Base-by-base conservation (phyloP, 1,284 basidiomycete species). In the Quambalaria eucalypti region DNA sequence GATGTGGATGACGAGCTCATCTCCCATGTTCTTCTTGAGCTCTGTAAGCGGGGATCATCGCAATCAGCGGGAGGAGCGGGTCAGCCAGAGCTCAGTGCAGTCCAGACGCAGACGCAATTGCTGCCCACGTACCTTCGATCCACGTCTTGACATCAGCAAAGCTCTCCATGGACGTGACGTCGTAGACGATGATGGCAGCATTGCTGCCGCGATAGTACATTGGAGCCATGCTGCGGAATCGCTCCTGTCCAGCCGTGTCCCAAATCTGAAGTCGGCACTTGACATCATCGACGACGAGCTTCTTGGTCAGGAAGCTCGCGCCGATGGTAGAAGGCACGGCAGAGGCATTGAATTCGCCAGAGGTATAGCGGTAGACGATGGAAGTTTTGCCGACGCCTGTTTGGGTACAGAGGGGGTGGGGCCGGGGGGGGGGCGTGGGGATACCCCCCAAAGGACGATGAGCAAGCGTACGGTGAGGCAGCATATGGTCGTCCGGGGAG, bases 151-250 rank as follows among this genome's bases (percentile, higher is more conserved):
- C 84, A 76, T 95, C 92, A 59, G 89, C 83, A 79, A 97, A 93
- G 48, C 87, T 88, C 56, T 86, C 80, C 64, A 83, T 81, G 78
- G 88, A 89, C 69, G 95, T 98, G 68, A 98, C 91, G 81, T 98
- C 93, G 79, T 98, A 98, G 67, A 97, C 84, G 60, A 97, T 82
- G 52, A 98, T 84, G 26, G 95, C 93, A 55, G 93, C 93, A 71
- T 93, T 90, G 61, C 92, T 90, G 72, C 92, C 93, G 76, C 95
- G 86, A 82, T 97, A 97, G 81, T 98, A 98, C 88, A 98, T 95
- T 56, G 92, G 92, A 66, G 91, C 90, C 88, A 96, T 91, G 71
- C 87, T 88, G 62, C 91, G 82, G 78, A 95, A 96, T 50, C 66
- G 47, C 80, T 97, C 92, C 80, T 96, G 91, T n/a, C 92, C 92